phyloP scores from a whole-genome alignment of 495 filamentous ascomycete species.

The Penicillium chermesinum region DNA sequence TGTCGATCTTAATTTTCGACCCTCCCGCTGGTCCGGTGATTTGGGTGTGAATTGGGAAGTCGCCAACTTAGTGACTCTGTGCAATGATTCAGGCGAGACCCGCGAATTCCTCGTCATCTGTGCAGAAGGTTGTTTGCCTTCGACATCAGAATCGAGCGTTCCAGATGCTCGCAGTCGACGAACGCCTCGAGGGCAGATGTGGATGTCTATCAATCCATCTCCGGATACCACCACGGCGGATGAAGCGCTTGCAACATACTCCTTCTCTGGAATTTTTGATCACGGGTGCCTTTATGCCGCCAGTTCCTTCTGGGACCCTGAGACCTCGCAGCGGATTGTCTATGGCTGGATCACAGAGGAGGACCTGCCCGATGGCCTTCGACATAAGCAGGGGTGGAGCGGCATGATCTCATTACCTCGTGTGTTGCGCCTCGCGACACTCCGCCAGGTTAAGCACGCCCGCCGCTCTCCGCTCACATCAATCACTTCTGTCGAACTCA shows the following conservation, averaged over 20 bases:
- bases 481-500: slow-evolving; percentile 34
- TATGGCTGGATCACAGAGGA: slow-evolving; percentile 39
- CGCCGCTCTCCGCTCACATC: slow-evolving; percentile 22
- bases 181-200: slow-evolving; percentile 27
- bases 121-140: slow-evolving; percentile 37
- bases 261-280: slow-evolving; percentile 32
- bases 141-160: slow-evolving; percentile 1
- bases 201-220: slow-evolving; percentile 29
- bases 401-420: slow-evolving; percentile 36
- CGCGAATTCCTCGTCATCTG: slow-evolving; percentile 49
- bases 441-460: slow-evolving; percentile 24
- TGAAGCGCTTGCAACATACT: slow-evolving; percentile 18
- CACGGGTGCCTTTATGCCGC: slow-evolving; percentile 36
- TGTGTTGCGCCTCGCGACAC: slow-evolving; percentile 20
- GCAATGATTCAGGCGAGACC: slow-evolving; percentile 25
- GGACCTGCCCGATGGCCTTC: slow-evolving; percentile 30
- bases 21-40: slow-evolving; percentile 45
- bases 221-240: neutral
- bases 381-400: slow-evolving; percentile 37
- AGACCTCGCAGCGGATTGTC: slow-evolving; percentile 25
- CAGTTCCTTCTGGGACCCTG: slow-evolving; percentile 35
- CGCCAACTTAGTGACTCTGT: slow-evolving; percentile 44
- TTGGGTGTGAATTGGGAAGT: slow-evolving; percentile 56
- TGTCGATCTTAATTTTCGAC: slow-evolving; percentile 37
- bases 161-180: slow-evolving; percentile 17